Evolutionary conservation across 1,284 basidiomycete species (phyloP).

Genomic region (Singerocomus inundabilis): DNA sequence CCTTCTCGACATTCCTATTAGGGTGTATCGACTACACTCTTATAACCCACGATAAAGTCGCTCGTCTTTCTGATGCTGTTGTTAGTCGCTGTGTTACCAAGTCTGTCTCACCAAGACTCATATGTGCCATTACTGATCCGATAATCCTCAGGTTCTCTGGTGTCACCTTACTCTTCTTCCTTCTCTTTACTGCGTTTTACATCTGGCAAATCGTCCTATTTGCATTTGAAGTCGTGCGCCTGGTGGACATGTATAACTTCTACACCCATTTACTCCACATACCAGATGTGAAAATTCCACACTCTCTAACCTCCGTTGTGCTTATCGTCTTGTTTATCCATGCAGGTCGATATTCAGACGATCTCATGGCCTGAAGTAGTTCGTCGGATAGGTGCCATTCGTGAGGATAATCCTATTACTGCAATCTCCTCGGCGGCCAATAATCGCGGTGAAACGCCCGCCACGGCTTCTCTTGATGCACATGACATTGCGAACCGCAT

Average conservation of each 20-base stretch:
- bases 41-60: slow-evolving; percentile 62
- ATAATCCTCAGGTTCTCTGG: slow-evolving; percentile 70
- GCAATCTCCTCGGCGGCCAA: slow-evolving; percentile 69
- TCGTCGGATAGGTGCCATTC: slow-evolving; percentile 80
- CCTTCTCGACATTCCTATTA: slow-evolving; percentile 93
- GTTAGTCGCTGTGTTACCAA: slow-evolving; percentile 78
- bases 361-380: slow-evolving; percentile 97
- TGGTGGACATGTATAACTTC: slow-evolving; percentile 93
- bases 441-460: slow-evolving; percentile 50
- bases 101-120: slow-evolving; percentile 44
- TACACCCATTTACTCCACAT: slow-evolving; percentile 77
- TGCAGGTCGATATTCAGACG: slow-evolving; percentile 92
- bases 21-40: slow-evolving; percentile 93
- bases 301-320: not conserved
- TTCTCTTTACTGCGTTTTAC: slow-evolving; percentile 82
- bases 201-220: slow-evolving; percentile 69
- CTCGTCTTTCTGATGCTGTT: slow-evolving; percentile 75
- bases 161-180: slow-evolving; percentile 76
- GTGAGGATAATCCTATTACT: slow-evolving; percentile 88
- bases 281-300: slow-evolving; percentile 64
- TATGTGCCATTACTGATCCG: slow-evolving; percentile 2
- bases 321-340: slow-evolving; percentile 13
- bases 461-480: slow-evolving; percentile 79
- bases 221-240: slow-evolving; percentile 62
- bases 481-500: slow-evolving; percentile 97